phyloP scores from a whole-genome alignment of 768 basidiomycete genomes.

The Fistulinella prunicolor region DNA sequence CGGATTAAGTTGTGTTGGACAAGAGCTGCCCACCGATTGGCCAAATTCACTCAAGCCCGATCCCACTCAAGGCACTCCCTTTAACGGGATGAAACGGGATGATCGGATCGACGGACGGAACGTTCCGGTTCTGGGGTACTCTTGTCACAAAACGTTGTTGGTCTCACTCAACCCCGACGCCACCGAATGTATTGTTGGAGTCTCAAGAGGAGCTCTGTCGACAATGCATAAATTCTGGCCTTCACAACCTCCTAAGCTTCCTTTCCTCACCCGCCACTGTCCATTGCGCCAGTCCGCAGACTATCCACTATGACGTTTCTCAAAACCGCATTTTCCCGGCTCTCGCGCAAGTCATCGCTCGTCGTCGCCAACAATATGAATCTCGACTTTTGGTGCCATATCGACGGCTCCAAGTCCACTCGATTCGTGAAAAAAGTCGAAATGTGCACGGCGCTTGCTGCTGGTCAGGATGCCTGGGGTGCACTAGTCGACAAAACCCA shows the following conservation, averaged over 20 bases:
- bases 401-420: neutral
- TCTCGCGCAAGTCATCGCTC: slow-evolving; percentile 1
- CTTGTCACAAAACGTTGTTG: neutral
- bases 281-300: neutral
- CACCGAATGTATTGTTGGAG: neutral
- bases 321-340: neutral
- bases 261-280: too few species aligned
- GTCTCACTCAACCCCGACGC: neutral
- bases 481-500: neutral
- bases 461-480: neutral
- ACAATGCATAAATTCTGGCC: neutral
- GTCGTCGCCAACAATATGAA: slow-evolving; percentile 1
- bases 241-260: neutral
- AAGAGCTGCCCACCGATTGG: too few species aligned
- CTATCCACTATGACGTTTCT: slow-evolving; percentile 2
- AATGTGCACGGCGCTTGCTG: slow-evolving; percentile 4
- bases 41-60: neutral
- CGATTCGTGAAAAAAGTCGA: slow-evolving; percentile 10
- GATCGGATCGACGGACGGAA: neutral
- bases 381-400: slow-evolving; percentile 2
- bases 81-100: neutral
- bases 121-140: neutral
- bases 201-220: neutral
- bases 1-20: neutral
- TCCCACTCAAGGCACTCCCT: neutral